Evolutionary conservation across 2,329 filamentous ascomycete genomes (phyloP).

Genomic region (Xylariaceae sp.): DNA sequence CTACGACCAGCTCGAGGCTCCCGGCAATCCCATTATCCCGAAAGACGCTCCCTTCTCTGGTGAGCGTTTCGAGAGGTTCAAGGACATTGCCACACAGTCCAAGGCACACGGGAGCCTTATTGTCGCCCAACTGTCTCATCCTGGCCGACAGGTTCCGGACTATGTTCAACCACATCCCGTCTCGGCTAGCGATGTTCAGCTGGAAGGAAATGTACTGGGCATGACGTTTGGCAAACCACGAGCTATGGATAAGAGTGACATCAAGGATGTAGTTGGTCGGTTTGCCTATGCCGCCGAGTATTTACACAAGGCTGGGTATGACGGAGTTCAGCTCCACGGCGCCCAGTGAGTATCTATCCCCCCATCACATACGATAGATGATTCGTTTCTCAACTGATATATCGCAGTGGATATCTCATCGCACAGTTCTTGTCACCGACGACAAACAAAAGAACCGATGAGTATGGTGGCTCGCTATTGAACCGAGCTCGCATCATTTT

Average conservation of each 20-base stretch:
- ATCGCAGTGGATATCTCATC: conserved; percentile 57
- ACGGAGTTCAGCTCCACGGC: conserved; percentile 54
- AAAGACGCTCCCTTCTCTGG: conserved; percentile 53
- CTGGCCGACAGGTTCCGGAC: conserved; percentile 59
- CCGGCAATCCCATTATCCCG: conserved; percentile 63
- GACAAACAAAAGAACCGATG: conserved; percentile 61
- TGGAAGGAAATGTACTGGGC: conserved; percentile 51
- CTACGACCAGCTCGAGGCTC: conserved; percentile 59
- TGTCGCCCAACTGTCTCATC: conserved; percentile 67
- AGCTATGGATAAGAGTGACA: conserved; percentile 30
- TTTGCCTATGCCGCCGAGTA: conserved; percentile 36
- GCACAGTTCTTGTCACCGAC: conserved; percentile 60
- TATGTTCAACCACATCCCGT: conserved; percentile 46
- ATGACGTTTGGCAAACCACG: conserved; percentile 50
- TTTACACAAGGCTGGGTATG: conserved; percentile 36
- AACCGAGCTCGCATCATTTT: conserved; percentile 59
- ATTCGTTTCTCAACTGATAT: conserved; percentile 29
- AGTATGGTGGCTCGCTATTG: conserved; percentile 60
- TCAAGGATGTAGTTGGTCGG: conserved; percentile 29
- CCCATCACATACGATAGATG: conserved; percentile 52
- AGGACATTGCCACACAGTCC: conserved; percentile 53
- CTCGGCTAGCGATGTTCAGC: conserved; percentile 49
- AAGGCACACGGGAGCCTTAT: conserved; percentile 63
- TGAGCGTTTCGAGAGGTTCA: conserved; percentile 61
- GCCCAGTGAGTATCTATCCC: conserved; percentile 62